Percentiles rank a stretch among this genome's conserved stretches.
phyloP scores from a whole-genome alignment of 768 basidiomycete species.

The Rhodosporidiobolus odoratus region DNA sequence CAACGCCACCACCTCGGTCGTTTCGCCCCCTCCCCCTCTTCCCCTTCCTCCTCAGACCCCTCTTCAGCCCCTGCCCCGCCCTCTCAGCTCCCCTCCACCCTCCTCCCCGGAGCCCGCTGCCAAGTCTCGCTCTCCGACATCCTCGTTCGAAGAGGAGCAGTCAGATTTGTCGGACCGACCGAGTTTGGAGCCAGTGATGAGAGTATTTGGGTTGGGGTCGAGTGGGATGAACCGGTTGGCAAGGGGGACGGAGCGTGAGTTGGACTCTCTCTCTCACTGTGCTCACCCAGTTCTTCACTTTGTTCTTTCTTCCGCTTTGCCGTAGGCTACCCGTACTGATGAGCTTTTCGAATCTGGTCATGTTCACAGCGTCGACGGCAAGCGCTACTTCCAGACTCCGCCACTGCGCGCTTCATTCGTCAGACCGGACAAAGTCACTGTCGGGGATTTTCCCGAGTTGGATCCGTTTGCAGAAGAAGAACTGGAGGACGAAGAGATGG shows the following conservation, averaged over 20 bases:
- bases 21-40: constrained; percentile 55
- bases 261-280: neutral
- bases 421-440: constrained; percentile 67
- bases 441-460: constrained; percentile 82
- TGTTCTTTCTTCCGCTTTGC: no score
- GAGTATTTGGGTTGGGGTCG: constrained; percentile 76
- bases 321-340: neutral
- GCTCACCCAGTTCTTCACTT: neutral
- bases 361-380: constrained; percentile 65
- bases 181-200: constrained; percentile 63
- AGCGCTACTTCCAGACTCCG: constrained; percentile 74
- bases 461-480: constrained; percentile 66
- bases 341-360: constrained; percentile 12
- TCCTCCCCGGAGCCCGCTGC: constrained; percentile 64
- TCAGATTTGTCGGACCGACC: constrained; percentile 77
- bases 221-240: constrained; percentile 91
- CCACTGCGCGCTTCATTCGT: constrained; percentile 80
- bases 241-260: constrained; percentile 93
- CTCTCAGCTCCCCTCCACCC: constrained; percentile 9
- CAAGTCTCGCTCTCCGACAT: constrained; percentile 62
- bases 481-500: constrained; percentile 64
- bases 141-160: constrained; percentile 72
- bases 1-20: constrained; percentile 80
- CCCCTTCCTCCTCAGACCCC: constrained; percentile 40
- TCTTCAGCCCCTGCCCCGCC: neutral